Base-by-base conservation (phyloP, 2,329 filamentous ascomycete genomes). In the Fusarium luffae region DNA sequence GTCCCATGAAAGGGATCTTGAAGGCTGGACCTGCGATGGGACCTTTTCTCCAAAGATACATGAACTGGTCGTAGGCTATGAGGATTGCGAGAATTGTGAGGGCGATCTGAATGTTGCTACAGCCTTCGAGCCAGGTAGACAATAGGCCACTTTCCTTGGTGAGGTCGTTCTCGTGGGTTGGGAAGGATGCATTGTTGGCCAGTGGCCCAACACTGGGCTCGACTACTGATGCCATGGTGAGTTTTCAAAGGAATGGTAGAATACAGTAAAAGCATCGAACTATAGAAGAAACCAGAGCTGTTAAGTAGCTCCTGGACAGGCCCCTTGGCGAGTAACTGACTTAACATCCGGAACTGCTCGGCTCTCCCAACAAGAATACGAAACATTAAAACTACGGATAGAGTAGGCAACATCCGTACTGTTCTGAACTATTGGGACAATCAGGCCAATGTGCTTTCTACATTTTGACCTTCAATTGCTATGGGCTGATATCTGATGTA, bases 1-100 rank as follows among this genome's bases (percentile, higher is more conserved):
- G 92, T 3, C 92, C 92, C 79, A 93, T 90, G 72, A 91, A 86
- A 0, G 89, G 89, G 37, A 90, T 85, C 75, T 91, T 91, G 83
- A 89, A 87, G 27, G 79, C 73, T 16, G 89, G 89, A 4, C 89
- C 89, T n/a, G 87, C 83, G 60, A 91, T 89, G 2, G 85, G 81
- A 16, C 89, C 88, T 71, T 91, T 91, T 27, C 84, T 82, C 74
- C 81, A 85, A 70, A 90, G 82, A 71, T 91, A 91, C 75, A 84
- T 85, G 68, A 80, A 63, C 76, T 84, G 82, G 48, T 84, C 82
- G 52, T 83, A 84, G 2, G 76, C 71, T 6, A 82, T 63, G 1
- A 82, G 43, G 2, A 74, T 68, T 1, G 78, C 37, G 13, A 84
- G 34, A 5, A 79, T 23, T 0, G 80, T 79, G 6, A 80, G 54